These are phyloP conservation scores for Penicillium frequentans DNA, from an alignment of 2,329 filamentous ascomycete species.

Conservation along the genomic window DNA sequence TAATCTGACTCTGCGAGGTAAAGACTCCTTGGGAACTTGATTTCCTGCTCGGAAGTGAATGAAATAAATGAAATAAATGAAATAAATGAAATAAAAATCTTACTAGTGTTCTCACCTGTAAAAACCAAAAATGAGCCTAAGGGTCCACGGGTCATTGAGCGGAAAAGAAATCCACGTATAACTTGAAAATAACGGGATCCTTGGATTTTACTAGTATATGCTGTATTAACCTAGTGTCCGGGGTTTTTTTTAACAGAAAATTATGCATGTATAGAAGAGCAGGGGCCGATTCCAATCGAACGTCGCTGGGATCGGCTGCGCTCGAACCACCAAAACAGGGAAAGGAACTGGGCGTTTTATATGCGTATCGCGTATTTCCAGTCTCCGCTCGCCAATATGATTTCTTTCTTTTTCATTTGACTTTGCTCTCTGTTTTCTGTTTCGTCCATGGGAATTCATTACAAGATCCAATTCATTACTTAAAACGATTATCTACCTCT, in stretches of 20 bases:
- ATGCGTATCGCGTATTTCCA: slow-evolving; percentile 13
- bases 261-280: not conserved
- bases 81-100: not conserved
- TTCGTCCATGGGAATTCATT: not conserved
- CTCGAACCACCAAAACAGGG: slow-evolving; percentile 10
- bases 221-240: not conserved
- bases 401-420: not conserved
- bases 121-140: not conserved
- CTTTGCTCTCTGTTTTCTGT: not conserved
- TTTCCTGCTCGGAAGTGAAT: not conserved
- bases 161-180: not conserved
- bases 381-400: slow-evolving; percentile 7
- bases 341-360: slow-evolving; percentile 7
- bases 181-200: not conserved
- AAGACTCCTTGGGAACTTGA: not conserved
- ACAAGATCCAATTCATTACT: not conserved
- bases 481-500: not conserved
- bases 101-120: not conserved
- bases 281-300: not conserved
- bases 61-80: not conserved
- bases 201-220: not conserved
- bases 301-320: slow-evolving; percentile 1
- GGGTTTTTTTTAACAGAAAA: not conserved
- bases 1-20: slow-evolving; percentile 8
- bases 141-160: not conserved